These are phyloP conservation scores for Panaeolus papilionaceus DNA, from an alignment of 768 basidiomycete genomes.

Conservation along the genomic window DNA sequence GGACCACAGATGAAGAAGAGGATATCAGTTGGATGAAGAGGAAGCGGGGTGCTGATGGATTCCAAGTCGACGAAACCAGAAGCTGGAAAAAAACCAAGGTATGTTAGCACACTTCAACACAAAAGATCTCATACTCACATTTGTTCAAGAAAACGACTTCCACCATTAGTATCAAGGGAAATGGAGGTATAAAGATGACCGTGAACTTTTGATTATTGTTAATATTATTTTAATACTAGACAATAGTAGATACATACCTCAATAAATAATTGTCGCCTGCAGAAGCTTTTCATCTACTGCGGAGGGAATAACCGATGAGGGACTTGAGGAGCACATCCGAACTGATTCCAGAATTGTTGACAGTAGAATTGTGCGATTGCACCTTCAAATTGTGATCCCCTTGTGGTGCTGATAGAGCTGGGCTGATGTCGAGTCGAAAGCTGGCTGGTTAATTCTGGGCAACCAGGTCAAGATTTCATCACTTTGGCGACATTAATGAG, in stretches of 20 bases:
- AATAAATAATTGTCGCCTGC: neutral
- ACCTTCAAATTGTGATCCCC: slow-evolving; percentile 3
- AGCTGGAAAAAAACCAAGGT: too few relatives aligned
- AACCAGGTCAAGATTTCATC: slow-evolving; percentile 10
- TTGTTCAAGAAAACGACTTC: too few relatives aligned
- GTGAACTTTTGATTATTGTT: neutral
- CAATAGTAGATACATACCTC: neutral
- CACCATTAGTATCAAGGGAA: too few relatives aligned
- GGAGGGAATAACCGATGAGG: slow-evolving; percentile 18
- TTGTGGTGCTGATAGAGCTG: neutral
- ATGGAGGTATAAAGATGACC: too few relatives aligned
- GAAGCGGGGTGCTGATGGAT: too few relatives aligned
- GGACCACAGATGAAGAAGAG: too few relatives aligned
- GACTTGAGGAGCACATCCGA: slow-evolving; percentile 19
- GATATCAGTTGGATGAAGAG: too few relatives aligned
- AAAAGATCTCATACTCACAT: too few relatives aligned
- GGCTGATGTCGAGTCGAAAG: neutral
- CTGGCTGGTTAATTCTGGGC: neutral
- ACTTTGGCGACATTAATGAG: neutral
- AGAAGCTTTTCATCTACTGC: neutral
- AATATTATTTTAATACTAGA: neutral
- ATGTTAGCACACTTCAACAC: too few relatives aligned
- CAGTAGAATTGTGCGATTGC: slow-evolving; percentile 16
- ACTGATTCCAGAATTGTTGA: slow-evolving; percentile 18
- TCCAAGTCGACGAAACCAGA: too few relatives aligned